Evolutionary conservation across 345 rosid genomes (phyloP).

Genomic region (Pelargonium nanum): DNA sequence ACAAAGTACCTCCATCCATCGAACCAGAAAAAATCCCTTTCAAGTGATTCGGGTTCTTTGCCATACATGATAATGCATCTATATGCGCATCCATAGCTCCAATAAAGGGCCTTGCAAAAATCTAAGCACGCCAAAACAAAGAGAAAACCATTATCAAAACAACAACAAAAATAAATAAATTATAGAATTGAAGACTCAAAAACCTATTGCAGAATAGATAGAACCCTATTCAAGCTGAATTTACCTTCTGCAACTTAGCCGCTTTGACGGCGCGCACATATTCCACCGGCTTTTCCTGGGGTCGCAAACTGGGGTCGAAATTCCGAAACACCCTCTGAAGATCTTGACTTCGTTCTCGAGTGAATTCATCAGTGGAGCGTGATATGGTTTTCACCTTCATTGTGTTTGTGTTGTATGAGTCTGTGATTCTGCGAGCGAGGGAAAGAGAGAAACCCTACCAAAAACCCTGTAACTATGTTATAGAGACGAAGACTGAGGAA

Average conservation of each 20-base stretch:
- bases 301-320: conserved; percentile 67
- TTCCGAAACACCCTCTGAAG: conserved; percentile 93
- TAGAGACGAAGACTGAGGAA: background rate
- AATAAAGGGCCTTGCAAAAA: conserved; percentile 83
- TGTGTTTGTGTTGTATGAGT: conserved; percentile 5
- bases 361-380: conserved; percentile 76
- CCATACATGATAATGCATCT: conserved; percentile 85
- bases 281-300: conserved; percentile 80
- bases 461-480: background rate
- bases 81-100: conserved; percentile 96
- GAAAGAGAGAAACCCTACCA: conserved; percentile 2
- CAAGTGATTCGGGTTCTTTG: conserved; percentile 79
- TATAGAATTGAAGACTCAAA: background rate
- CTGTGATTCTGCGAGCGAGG: background rate
- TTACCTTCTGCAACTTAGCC: conserved; percentile 86
- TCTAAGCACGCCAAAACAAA: conserved; percentile 24
- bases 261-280: conserved; percentile 83
- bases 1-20: conserved; percentile 74
- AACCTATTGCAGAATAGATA: no score
- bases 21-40: conserved; percentile 90
- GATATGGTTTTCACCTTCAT: conserved; percentile 84
- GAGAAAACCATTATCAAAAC: background rate
- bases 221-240: background rate
- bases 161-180: background rate
- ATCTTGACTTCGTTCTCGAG: conserved; percentile 93